Base-by-base conservation (phyloP, 345 rosid genomes). In the Gynandropsis gynandra region DNA sequence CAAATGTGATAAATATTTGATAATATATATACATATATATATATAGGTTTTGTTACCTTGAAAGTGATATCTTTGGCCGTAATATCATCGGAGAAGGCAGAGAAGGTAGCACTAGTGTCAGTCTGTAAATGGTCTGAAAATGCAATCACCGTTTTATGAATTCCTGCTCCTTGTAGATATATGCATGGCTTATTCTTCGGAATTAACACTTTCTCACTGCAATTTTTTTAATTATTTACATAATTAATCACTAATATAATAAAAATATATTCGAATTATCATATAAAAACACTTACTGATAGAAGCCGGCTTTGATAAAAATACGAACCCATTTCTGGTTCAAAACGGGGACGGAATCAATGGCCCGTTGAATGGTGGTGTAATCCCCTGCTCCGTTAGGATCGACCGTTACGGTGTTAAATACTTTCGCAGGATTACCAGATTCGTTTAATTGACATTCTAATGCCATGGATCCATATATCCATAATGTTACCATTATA, bases 141-240 rank as follows among this genome's bases (percentile, higher is more conserved):
- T 35, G 32, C 49, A 27, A 62, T 62, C 18, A 31, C 52, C 10
- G 47, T 54, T 36, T 39, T 47, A 9, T 52, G 21, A 10, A 54
- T 62, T 16, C 67, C 61, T 46, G 1, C 42, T 0, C 67, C 67
- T 47, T 62, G 34, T 47, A 62, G 14, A 19, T 37, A 54, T n/a
- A 62, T 38, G 42, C 15, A 62, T 48, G 54, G 54, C 31, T 47
- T 62, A 16, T 0, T 59, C 8, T 13, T 18, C 20, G 60, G 48
- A 39, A 62, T 62, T 0, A 27, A 13, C 16, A 62, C 49, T 13
- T 62, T 52, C 53, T 52, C 59, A 0, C 66, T 61, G 7, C 43
- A 57, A 7, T 21, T 12, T 4, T 5, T 14, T 21, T 4, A 32
- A 44, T 38, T 29, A 40, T 1, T 13, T 18, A 9, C 40, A 8